phyloP scores from a whole-genome alignment of 1,284 basidiomycete genomes.

The Cutaneotrichosporon sp. region DNA sequence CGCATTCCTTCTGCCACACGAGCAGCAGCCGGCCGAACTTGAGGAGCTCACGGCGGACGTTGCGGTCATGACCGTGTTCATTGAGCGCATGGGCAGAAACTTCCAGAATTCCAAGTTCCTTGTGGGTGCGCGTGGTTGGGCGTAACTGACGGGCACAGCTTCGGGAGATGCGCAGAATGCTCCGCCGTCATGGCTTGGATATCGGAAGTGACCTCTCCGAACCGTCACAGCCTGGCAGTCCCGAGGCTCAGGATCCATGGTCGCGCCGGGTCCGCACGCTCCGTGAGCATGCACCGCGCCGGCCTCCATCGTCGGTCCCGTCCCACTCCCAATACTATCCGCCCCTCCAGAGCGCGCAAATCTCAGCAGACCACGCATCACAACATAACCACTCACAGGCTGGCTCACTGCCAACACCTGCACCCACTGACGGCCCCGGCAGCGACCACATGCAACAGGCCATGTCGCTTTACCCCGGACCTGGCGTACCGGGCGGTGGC shows the following conservation, averaged over 20 bases:
- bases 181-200: conserved; percentile 26
- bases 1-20: conserved; percentile 21
- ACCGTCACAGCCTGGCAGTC: conserved; percentile 19
- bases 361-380: background rate
- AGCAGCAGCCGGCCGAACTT: conserved; percentile 18
- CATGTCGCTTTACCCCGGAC: conserved; percentile 9
- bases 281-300: conserved; percentile 13
- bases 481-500: conserved; percentile 1
- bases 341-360: background rate
- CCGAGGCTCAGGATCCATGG: conserved; percentile 20
- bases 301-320: conserved; percentile 6
- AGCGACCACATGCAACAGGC: conserved; percentile 7
- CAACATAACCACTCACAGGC: background rate
- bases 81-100: conserved; percentile 15
- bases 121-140: conserved; percentile 2
- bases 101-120: conserved; percentile 17
- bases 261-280: conserved; percentile 17
- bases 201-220: conserved; percentile 13
- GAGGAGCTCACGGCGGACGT: conserved; percentile 21
- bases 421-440: background rate
- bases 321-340: conserved; percentile 1
- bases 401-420: conserved; percentile 9
- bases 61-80: conserved; percentile 16
- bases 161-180: conserved; percentile 24
- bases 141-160: conserved; percentile 14